A percentile compares a stretch with the other conserved stretches of the same genome.
Conservation (phyloP, 208 protist species). For the Histomonas meleagridis region DNA sequence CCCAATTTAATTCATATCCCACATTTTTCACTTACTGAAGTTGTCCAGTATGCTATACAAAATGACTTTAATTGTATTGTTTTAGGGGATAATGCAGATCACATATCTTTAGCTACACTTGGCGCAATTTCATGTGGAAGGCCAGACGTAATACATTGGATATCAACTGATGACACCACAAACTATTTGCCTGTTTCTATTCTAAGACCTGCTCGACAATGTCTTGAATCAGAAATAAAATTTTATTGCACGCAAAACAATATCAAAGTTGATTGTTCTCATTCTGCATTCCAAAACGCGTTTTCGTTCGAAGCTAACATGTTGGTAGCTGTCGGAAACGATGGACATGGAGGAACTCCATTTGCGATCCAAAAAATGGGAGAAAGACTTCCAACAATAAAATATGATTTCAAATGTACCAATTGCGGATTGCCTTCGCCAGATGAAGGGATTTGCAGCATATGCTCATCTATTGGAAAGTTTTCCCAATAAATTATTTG, state of each 20-base stretch:
- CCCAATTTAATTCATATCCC: neutral
- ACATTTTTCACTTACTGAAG: neutral
- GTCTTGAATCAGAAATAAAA: neutral
- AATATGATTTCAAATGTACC: neutral
- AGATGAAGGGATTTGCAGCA: no score
- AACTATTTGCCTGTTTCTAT: neutral
- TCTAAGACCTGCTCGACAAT: neutral
- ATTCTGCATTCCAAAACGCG: neutral
- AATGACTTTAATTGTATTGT: neutral
- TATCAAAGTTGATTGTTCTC: neutral
- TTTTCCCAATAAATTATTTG: no score
- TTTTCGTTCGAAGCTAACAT: neutral
- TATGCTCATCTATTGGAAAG: no score
- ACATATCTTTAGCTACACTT: neutral
- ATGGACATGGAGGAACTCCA: neutral
- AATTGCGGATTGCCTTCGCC: neutral
- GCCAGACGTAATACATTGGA: neutral
- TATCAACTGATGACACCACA: neutral
- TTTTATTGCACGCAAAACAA: neutral
- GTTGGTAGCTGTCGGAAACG: neutral
- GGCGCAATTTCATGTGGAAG: neutral
- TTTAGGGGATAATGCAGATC: neutral
- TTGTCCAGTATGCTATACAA: neutral
- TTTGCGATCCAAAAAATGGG: neutral
- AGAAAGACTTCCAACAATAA: neutral